Evolutionary conservation across 163 green algal genomes (phyloP).

Genomic region (Prototheca cutis): DNA sequence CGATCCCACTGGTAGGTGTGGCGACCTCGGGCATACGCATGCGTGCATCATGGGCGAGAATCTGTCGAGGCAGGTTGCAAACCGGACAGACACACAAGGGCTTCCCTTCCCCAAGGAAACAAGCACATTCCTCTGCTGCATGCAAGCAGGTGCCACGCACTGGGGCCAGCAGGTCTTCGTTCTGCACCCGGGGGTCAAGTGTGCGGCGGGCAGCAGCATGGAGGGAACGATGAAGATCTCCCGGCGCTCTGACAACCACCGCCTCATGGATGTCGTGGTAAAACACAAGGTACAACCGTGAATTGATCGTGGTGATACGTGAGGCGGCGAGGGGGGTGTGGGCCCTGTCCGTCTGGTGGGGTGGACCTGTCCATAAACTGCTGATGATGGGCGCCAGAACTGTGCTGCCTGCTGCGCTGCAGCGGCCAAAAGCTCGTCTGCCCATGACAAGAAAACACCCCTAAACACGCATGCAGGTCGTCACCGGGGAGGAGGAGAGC

Average conservation of each 20-base stretch:
- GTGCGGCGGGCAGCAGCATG: constrained; percentile 36
- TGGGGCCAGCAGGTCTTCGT: constrained; percentile 92
- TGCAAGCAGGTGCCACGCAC: constrained; percentile 65
- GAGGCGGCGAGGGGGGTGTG: neutral
- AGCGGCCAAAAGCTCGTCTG: neutral
- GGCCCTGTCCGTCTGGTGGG: neutral
- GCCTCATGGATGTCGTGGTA: constrained; percentile 65
- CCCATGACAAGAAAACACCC: no score
- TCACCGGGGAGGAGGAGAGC: neutral
- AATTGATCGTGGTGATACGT: neutral
- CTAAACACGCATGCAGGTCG: neutral
- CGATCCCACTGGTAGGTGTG: constrained; percentile 60
- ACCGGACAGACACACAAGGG: neutral
- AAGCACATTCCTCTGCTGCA: neutral
- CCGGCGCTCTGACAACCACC: constrained; percentile 68
- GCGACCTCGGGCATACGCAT: no score
- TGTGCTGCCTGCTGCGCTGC: neutral
- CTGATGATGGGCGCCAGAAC: neutral
- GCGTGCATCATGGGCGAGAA: no score
- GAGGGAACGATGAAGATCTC: constrained; percentile 44
- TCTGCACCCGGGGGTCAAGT: constrained; percentile 62
- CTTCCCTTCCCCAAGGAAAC: neutral
- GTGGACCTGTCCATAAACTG: neutral
- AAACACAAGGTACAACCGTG: constrained; percentile 4
- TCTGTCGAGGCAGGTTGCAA: no score